A percentile compares a stretch with the other conserved stretches of the same genome.
Conservation (phyloP, 2,329 filamentous ascomycete species). For the Myriosclerotinia duriaeana region DNA sequence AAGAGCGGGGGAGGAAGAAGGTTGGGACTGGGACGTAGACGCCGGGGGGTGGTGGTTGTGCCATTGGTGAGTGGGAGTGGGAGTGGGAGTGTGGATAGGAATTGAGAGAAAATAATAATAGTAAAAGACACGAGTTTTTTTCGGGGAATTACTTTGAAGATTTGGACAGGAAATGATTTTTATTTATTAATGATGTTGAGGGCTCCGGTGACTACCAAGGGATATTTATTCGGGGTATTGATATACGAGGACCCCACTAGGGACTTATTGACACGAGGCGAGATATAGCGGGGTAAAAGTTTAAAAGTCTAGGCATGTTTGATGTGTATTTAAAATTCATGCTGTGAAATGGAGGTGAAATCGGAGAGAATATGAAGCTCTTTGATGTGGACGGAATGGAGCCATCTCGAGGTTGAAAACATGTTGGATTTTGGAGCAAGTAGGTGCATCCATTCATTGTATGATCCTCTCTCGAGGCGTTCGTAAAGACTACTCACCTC, state of each 20-base stretch:
- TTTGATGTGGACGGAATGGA: background rate
- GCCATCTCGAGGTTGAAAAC: background rate
- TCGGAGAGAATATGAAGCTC: background rate
- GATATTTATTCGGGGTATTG: slow-evolving; percentile 15
- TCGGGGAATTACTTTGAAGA: background rate
- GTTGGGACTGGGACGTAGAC: slow-evolving; percentile 57
- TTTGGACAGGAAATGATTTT: background rate
- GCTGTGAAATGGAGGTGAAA: background rate
- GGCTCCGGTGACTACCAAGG: background rate
- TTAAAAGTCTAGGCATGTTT: background rate
- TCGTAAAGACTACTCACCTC: background rate
- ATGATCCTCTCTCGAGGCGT: background rate
- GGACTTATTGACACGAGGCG: slow-evolving; percentile 20
- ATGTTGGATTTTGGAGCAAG: background rate
- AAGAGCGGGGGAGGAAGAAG: slow-evolving; percentile 50
- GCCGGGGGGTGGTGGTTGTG: slow-evolving; percentile 38
- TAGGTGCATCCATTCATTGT: slow-evolving; percentile 3
- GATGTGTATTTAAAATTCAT: background rate
- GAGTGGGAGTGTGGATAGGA: background rate
- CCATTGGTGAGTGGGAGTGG: slow-evolving; percentile 27
- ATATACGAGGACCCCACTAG: slow-evolving; percentile 22
- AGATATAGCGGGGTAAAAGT: slow-evolving; percentile 18
- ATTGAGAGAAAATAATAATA: background rate
- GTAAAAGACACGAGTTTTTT: background rate
- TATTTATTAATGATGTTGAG: slow-evolving; percentile 6